phyloP scores from a whole-genome alignment of 2,329 filamentous ascomycete genomes.

The Trichothecium sympodiale region DNA sequence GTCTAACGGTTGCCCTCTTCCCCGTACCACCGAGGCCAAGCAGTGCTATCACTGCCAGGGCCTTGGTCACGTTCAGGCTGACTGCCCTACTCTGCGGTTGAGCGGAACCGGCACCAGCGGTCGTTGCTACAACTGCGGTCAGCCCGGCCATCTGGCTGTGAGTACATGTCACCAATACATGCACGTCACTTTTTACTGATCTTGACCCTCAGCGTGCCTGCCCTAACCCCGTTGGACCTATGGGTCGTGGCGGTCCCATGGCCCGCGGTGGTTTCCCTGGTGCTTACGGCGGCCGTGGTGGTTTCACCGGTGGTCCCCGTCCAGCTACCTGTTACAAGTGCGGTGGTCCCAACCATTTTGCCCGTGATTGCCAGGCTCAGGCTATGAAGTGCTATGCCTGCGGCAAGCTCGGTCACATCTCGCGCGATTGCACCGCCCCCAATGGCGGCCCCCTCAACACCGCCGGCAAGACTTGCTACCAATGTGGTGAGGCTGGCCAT shows the following conservation, averaged over 20 bases:
- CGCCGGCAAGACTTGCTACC: slow-evolving; percentile 96
- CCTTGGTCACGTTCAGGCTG: slow-evolving; percentile 93
- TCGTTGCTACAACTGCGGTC: slow-evolving; percentile 94
- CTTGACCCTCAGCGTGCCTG: slow-evolving; percentile 57
- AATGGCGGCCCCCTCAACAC: slow-evolving; percentile 94
- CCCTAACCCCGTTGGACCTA: slow-evolving; percentile 56
- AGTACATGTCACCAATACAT: slow-evolving; percentile 19
- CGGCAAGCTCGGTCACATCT: slow-evolving; percentile 91
- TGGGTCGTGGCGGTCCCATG: slow-evolving; percentile 56
- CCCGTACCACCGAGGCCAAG: slow-evolving; percentile 95
- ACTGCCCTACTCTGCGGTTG: slow-evolving; percentile 92
- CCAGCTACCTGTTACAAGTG: slow-evolving; percentile 66
- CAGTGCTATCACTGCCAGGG: slow-evolving; percentile 99
- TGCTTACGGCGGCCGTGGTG: slow-evolving; percentile 58
- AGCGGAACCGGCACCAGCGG: slow-evolving; percentile 72
- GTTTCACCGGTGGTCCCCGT: slow-evolving; percentile 58
- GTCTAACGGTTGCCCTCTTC: slow-evolving; percentile 93
- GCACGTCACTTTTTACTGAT: too few relatives aligned
- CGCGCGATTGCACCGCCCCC: slow-evolving; percentile 85
- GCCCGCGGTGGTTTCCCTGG: slow-evolving; percentile 58
- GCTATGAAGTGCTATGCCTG: slow-evolving; percentile 98
- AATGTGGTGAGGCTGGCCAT: slow-evolving; percentile 89
- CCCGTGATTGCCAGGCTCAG: slow-evolving; percentile 94
- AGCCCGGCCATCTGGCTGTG: slow-evolving; percentile 85
- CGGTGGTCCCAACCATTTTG: slow-evolving; percentile 91